Evolutionary conservation across 2,329 filamentous ascomycete species (phyloP).

Genomic region (Trichoderma sp.): DNA sequence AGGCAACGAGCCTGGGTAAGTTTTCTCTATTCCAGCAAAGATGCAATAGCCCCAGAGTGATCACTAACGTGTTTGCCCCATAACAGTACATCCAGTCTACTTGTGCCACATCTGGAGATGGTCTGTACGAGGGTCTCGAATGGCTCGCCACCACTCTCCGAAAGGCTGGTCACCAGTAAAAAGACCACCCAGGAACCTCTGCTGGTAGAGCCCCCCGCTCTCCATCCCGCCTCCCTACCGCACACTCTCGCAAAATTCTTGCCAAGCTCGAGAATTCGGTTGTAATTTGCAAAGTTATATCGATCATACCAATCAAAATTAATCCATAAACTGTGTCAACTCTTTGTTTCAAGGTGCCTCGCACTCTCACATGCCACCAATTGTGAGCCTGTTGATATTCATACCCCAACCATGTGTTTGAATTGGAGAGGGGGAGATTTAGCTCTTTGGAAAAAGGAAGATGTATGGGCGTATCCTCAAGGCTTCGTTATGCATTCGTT

Average conservation of each 20-base stretch:
- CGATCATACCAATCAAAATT: constrained; percentile 59
- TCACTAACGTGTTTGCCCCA: constrained; percentile 28
- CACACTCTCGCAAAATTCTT: constrained; percentile 48
- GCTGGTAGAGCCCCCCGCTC: constrained; percentile 39
- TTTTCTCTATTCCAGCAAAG: constrained; percentile 32
- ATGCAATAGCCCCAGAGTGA: background rate
- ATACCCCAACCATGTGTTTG: constrained; percentile 17
- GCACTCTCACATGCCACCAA: constrained; percentile 32
- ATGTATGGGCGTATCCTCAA: constrained; percentile 22
- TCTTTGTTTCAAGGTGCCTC: constrained; percentile 34
- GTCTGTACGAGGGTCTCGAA: constrained; percentile 98
- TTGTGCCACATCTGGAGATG: constrained; percentile 97
- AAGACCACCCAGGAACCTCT: constrained; percentile 41
- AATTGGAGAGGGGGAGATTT: constrained; percentile 4
- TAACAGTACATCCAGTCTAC: constrained; percentile 97
- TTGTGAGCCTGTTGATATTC: constrained; percentile 37
- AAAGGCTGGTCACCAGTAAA: constrained; percentile 71
- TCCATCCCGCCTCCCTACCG: constrained; percentile 44
- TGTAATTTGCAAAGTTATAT: constrained; percentile 62
- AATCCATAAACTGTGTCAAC: constrained; percentile 47
- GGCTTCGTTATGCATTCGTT: constrained; percentile 35
- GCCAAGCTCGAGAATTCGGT: constrained; percentile 55
- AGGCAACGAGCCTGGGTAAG: constrained; percentile 98
- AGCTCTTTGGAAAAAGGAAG: constrained; percentile 17
- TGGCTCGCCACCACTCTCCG: constrained; percentile 84